phyloP scores from a whole-genome alignment of 1,139 yeast species.

The Yamadazyma friedrichii region DNA sequence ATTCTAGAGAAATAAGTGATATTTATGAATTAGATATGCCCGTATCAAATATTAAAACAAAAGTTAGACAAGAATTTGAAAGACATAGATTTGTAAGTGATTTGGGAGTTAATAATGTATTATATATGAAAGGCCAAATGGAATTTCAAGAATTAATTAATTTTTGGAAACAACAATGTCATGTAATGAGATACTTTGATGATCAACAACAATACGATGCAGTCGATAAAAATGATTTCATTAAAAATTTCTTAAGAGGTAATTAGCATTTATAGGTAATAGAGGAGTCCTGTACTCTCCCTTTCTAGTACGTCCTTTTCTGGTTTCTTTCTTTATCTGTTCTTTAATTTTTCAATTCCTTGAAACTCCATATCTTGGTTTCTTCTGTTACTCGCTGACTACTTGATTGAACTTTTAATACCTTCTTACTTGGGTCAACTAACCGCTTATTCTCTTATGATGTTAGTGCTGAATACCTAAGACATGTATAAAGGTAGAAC shows the following conservation, averaged over 20 bases:
- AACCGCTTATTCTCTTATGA: too few relatives aligned
- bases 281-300: neutral
- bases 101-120: constrained; percentile 61
- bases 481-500: too few relatives aligned
- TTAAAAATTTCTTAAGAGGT: constrained; percentile 74
- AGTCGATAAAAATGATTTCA: constrained; percentile 53
- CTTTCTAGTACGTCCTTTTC: too few relatives aligned
- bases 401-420: too few relatives aligned
- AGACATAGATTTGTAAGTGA: constrained; percentile 74
- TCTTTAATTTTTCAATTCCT: too few relatives aligned
- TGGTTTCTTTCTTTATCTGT: too few relatives aligned
- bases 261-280: constrained; percentile 15
- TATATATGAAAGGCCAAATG: constrained; percentile 84
- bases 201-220: constrained; percentile 55
- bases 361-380: too few relatives aligned
- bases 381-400: too few relatives aligned
- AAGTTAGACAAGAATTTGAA: constrained; percentile 87
- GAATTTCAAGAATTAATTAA: constrained; percentile 86
- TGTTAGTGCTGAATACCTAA: too few relatives aligned
- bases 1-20: constrained; percentile 62
- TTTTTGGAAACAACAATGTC: constrained; percentile 91
- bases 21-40: constrained; percentile 82
- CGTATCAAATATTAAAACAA: constrained; percentile 76
- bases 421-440: too few relatives aligned
- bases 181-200: constrained; percentile 79